Evolutionary conservation across 345 rosid species (phyloP).

Genomic region (Erysimum cheiranthoides): DNA sequence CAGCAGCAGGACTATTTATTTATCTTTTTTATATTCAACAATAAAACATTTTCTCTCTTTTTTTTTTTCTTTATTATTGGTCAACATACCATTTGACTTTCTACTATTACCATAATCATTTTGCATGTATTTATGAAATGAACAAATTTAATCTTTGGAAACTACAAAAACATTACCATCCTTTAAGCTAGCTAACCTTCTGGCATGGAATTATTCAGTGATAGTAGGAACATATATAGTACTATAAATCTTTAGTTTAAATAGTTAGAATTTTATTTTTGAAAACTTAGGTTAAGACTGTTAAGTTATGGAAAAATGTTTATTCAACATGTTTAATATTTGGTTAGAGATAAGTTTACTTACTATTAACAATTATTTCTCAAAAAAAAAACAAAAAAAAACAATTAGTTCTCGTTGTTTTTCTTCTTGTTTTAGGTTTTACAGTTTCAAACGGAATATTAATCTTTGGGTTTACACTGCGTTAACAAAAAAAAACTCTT

Average conservation of each 20-base stretch:
- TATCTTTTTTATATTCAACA: background rate
- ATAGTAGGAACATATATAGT: too few relatives aligned
- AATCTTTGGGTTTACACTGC: too few relatives aligned
- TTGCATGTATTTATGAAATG: background rate
- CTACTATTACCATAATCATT: background rate
- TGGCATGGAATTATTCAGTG: too few relatives aligned
- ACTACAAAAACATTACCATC: background rate
- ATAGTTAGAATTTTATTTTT: background rate
- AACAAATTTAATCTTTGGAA: background rate
- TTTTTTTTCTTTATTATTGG: background rate
- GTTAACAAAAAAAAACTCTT: too few relatives aligned
- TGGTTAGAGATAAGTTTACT: background rate
- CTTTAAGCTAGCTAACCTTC: background rate
- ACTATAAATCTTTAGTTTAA: background rate
- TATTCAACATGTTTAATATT: background rate
- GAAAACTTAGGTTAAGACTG: background rate
- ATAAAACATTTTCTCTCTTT: background rate
- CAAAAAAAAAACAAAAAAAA: too few relatives aligned
- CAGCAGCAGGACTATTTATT: slow-evolving; percentile 1
- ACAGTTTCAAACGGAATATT: background rate
- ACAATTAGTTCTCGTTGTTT: too few relatives aligned
- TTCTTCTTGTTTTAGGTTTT: background rate
- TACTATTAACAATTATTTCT: too few relatives aligned
- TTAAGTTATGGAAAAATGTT: background rate
- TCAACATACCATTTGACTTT: background rate